Percentiles rank a stretch among this genome's conserved stretches.
Conservation (phyloP, 805 yeast genomes). For the Wickerhamomyces canadensis region DNA sequence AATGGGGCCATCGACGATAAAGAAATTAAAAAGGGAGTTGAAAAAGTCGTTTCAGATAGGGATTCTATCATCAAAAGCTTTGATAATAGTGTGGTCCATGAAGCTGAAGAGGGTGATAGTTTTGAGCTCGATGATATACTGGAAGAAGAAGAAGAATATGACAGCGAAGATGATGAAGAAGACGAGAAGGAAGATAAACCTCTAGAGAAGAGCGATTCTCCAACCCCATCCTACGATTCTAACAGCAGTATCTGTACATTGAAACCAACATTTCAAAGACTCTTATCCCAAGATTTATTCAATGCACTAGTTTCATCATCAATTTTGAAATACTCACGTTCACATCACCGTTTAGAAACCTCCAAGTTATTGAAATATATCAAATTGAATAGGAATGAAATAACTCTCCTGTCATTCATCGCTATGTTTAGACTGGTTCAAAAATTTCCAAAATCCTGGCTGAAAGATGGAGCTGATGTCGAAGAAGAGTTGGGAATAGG, state of each 20-base stretch:
- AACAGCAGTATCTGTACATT: neutral
- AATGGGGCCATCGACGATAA: neutral
- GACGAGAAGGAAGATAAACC: slow-evolving; percentile 7
- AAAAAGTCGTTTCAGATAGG: too few relatives aligned
- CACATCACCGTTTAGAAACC: slow-evolving; percentile 12
- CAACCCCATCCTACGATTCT: neutral
- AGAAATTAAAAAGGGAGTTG: too few relatives aligned
- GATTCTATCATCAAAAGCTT: neutral
- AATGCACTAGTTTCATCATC: slow-evolving; percentile 21
- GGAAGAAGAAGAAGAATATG: slow-evolving; percentile 1
- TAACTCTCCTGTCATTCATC: slow-evolving; percentile 22
- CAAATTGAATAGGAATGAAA: slow-evolving; percentile 13
- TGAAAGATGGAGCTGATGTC: slow-evolving; percentile 1
- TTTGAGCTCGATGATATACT: too few relatives aligned
- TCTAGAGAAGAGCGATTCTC: slow-evolving; percentile 1
- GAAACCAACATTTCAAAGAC: slow-evolving; percentile 14
- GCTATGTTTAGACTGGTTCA: slow-evolving; percentile 22
- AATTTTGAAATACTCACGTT: slow-evolving; percentile 17
- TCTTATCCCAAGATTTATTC: slow-evolving; percentile 20
- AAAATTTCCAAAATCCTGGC: slow-evolving; percentile 23
- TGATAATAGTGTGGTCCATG: slow-evolving; percentile 3
- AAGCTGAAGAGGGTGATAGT: slow-evolving; percentile 8
- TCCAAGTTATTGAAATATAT: slow-evolving; percentile 15
- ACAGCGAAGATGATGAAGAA: slow-evolving; percentile 3
- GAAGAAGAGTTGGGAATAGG: slow-evolving; percentile 1